A percentile compares a stretch with the other conserved stretches of the same genome.
Conservation (phyloP, 2,329 filamentous ascomycete species). For the Chalaropsis ovoidea region DNA sequence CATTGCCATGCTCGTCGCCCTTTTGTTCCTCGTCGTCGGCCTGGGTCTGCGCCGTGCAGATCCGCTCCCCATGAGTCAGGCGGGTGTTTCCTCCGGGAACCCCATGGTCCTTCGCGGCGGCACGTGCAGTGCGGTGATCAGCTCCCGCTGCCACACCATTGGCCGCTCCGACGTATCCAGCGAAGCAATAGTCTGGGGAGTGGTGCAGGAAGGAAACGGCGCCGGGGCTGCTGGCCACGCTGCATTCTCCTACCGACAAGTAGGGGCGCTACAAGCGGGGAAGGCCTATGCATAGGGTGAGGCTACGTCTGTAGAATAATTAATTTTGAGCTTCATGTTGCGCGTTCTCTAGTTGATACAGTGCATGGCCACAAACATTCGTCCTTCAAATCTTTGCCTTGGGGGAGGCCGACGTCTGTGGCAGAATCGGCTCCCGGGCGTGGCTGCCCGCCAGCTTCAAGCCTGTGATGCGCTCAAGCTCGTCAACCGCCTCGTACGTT, state of each 20-base stretch:
- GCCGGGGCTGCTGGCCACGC: conserved; percentile 36
- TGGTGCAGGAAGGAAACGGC: conserved; percentile 35
- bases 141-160: conserved; percentile 39
- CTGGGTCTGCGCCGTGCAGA: conserved; percentile 37
- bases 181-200: conserved; percentile 38
- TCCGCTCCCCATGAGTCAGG: conserved; percentile 32
- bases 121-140: conserved; percentile 44
- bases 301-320: not conserved
- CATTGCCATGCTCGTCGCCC: conserved; percentile 34
- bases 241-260: conserved; percentile 36
- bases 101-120: conserved; percentile 41
- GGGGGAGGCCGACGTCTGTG: conserved; percentile 31
- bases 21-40: conserved; percentile 32
- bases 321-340: conserved; percentile 11
- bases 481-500: conserved; percentile 68
- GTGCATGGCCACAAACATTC: conserved; percentile 20
- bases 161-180: conserved; percentile 31
- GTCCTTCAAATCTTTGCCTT: conserved; percentile 38
- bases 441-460: conserved; percentile 50
- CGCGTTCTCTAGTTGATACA: not conserved
- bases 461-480: conserved; percentile 67
- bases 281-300: conserved; percentile 34
- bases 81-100: conserved; percentile 37
- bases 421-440: conserved; percentile 40
- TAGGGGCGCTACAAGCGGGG: conserved; percentile 32